These are phyloP conservation scores for Pilaira anomala DNA, from an alignment of 192 early-diverging fungal genomes.

Conservation along the genomic window DNA sequence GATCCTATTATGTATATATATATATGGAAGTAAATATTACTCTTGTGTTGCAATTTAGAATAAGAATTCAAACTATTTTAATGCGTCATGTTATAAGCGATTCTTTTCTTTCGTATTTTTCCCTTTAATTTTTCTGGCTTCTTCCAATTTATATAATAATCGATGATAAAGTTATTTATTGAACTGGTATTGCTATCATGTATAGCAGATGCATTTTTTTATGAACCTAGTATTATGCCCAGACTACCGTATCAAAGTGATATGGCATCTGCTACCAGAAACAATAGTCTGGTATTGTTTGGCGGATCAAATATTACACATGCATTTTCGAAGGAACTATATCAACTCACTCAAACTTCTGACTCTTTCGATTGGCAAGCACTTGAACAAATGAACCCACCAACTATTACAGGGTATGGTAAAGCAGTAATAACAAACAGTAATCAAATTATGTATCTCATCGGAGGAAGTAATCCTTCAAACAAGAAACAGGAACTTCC, in stretches of 20 bases:
- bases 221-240: slow-evolving; percentile 16
- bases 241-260: slow-evolving; percentile 21
- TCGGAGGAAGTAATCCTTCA: slow-evolving; percentile 7
- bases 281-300: slow-evolving; percentile 14
- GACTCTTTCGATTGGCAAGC: slow-evolving; percentile 10
- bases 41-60: too few species aligned
- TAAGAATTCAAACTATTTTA: too few species aligned
- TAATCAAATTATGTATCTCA: slow-evolving; percentile 6
- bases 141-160: too few species aligned
- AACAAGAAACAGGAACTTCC: neutral
- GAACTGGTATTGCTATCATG: too few species aligned
- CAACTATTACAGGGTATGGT: slow-evolving; percentile 1
- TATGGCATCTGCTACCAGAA: slow-evolving; percentile 20
- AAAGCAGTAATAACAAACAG: slow-evolving; percentile 12
- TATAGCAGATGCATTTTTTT: slow-evolving; percentile 18
- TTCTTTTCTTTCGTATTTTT: too few species aligned
- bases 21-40: too few species aligned
- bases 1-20: too few species aligned
- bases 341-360: slow-evolving; percentile 16
- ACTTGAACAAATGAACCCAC: slow-evolving; percentile 17
- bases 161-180: too few species aligned
- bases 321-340: slow-evolving; percentile 19
- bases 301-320: slow-evolving; percentile 18
- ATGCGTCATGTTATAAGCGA: too few species aligned
- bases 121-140: too few species aligned